Evolutionary conservation across 2,329 filamentous ascomycete species (phyloP).

Genomic region (Scedosporium apiospermum): DNA sequence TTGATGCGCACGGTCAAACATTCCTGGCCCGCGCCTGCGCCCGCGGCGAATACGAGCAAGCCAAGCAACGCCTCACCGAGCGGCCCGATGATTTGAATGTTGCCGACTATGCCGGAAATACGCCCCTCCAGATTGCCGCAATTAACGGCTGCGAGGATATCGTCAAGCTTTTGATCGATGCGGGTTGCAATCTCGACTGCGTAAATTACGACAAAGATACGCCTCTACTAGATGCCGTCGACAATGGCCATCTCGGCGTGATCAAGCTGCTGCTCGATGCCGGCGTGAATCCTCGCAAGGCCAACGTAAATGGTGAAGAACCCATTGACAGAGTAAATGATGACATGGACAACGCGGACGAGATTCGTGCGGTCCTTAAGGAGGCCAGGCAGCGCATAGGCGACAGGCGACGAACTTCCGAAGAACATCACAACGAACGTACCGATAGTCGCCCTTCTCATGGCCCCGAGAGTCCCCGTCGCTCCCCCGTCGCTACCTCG

Average conservation of each 20-base stretch:
- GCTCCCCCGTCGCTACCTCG: conserved; percentile 31
- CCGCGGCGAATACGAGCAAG: conserved; percentile 69
- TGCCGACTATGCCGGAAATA: conserved; percentile 91
- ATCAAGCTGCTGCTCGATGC: conserved; percentile 75
- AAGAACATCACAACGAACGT: conserved; percentile 44
- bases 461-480: conserved; percentile 47
- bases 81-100: conserved; percentile 82
- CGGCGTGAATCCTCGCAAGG: conserved; percentile 83
- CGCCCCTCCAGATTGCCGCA: conserved; percentile 85
- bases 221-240: conserved; percentile 88
- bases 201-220: conserved; percentile 79
- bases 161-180: conserved; percentile 75
- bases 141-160: conserved; percentile 80
- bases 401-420: conserved; percentile 44
- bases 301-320: conserved; percentile 87
- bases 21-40: conserved; percentile 84
- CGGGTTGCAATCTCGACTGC: conserved; percentile 76
- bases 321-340: conserved; percentile 75
- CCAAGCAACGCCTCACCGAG: conserved; percentile 65
- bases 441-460: conserved; percentile 42
- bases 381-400: conserved; percentile 48
- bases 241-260: conserved; percentile 86
- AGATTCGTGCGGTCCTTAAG: conserved; percentile 62
- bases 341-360: conserved; percentile 66
- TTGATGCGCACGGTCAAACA: conserved; percentile 88